Percentiles rank a stretch among this genome's conserved stretches.
Conservation (phyloP, 192 early-diverging fungal genomes). For the Obelidium mucronatum region DNA sequence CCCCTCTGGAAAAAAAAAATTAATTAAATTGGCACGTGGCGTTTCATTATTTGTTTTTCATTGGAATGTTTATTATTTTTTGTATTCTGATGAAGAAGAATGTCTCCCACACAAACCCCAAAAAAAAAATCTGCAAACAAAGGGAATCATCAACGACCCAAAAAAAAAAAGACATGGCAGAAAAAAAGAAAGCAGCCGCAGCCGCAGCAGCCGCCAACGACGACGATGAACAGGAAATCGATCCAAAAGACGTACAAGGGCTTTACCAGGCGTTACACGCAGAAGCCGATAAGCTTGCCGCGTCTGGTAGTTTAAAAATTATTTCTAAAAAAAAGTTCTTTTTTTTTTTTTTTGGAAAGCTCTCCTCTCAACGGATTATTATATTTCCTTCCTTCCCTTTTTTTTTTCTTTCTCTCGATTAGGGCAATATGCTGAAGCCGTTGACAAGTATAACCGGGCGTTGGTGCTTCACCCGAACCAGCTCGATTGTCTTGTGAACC, state of each 20-base stretch:
- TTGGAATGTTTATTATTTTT: too few species aligned
- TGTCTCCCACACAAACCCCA: too few species aligned
- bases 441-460: constrained; percentile 40
- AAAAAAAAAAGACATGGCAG: not conserved
- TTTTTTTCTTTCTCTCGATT: not conserved
- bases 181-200: not conserved
- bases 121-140: too few species aligned
- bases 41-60: too few species aligned
- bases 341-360: too few species aligned
- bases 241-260: constrained; percentile 41
- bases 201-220: not conserved
- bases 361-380: not conserved
- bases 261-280: constrained; percentile 38
- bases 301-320: not conserved
- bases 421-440: constrained; percentile 38
- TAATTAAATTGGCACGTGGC: too few species aligned
- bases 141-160: too few species aligned
- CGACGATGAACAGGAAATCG: constrained; percentile 25
- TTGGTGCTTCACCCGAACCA: constrained; percentile 44
- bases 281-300: constrained; percentile 44
- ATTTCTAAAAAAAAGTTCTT: not conserved
- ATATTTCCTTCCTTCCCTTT: not conserved
- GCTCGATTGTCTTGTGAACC: constrained; percentile 46
- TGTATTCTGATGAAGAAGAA: too few species aligned
- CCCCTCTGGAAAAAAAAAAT: too few species aligned